These are phyloP conservation scores for Eucalyptus microcorys DNA, from an alignment of 345 rosid genomes.

Conservation along the genomic window DNA sequence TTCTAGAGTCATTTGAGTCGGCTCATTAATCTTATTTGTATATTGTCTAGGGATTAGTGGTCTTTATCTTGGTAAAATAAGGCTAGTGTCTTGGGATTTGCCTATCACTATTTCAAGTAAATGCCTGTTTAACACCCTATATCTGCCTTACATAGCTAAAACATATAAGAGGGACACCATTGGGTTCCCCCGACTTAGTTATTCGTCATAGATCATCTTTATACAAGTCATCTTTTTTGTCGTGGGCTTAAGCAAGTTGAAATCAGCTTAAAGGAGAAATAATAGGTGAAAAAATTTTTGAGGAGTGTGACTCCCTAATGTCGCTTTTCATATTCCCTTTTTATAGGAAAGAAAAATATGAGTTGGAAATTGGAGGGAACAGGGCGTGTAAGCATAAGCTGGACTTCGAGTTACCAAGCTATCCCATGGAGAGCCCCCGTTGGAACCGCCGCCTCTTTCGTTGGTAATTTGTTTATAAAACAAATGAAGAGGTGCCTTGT, in stretches of 20 bases:
- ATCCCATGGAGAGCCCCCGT: no score
- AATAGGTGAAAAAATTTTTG: no score
- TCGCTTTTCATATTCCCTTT: no score
- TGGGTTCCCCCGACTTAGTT: background rate
- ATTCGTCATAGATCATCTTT: no score
- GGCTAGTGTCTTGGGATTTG: background rate
- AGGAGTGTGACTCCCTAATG: no score
- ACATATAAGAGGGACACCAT: background rate
- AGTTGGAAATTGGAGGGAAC: rapidly evolving
- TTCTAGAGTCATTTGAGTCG: background rate
- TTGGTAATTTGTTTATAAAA: no score
- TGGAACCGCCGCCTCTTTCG: no score
- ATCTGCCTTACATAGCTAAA: background rate
- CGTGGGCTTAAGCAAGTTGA: no score
- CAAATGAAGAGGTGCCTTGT: no score
- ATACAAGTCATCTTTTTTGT: no score
- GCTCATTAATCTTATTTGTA: background rate
- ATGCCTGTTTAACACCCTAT: background rate
- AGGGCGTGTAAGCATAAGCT: rapidly evolving
- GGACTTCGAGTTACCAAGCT: rapidly evolving
- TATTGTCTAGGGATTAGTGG: background rate
- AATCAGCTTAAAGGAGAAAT: rapidly evolving
- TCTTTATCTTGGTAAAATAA: background rate
- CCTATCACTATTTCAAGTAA: background rate
- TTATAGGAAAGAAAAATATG: no score